phyloP scores from a whole-genome alignment of 1,284 basidiomycete species.

The Stereum hirsutum region DNA sequence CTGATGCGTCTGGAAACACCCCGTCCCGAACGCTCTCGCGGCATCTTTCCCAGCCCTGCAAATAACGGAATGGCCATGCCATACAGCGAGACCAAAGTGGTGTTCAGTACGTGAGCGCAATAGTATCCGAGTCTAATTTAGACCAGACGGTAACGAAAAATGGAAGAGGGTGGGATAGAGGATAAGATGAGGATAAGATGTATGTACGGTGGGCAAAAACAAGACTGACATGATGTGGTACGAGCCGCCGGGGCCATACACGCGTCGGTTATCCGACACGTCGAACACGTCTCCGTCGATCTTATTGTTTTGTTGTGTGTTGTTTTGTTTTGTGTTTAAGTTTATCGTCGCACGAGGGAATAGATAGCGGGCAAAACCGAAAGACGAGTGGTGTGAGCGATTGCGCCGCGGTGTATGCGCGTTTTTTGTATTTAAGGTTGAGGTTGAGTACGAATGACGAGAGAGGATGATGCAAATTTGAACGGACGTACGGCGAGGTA shows the following conservation, averaged over 20 bases:
- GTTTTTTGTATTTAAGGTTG: too few species aligned
- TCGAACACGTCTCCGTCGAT: constrained; percentile 93
- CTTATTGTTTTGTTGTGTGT: constrained; percentile 25
- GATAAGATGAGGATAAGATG: constrained; percentile 6
- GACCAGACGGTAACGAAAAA: too few species aligned
- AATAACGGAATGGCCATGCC: too few species aligned
- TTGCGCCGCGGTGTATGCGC: too few species aligned
- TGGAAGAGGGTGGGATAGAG: too few species aligned
- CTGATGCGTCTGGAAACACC: constrained; percentile 83
- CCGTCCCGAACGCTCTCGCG: constrained; percentile 84
- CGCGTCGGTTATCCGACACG: constrained; percentile 64
- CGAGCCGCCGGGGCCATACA: constrained; percentile 88
- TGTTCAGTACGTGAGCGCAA: too few species aligned
- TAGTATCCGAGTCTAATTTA: too few species aligned
- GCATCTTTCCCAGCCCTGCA: constrained; percentile 80
- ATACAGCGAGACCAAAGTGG: too few species aligned
- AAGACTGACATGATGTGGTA: constrained; percentile 77
- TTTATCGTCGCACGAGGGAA: too few species aligned
- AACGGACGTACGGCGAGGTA: constrained; percentile 68
- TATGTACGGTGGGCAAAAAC: too few species aligned
- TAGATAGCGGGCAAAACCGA: constrained; percentile 2
- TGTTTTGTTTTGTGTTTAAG: not conserved
- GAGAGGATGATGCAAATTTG: not conserved
- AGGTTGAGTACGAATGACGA: too few species aligned
- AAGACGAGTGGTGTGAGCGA: constrained; percentile 6